These are phyloP conservation scores for Linaria vulgaris DNA, from an alignment of 257 asterid species.

Conservation along the genomic window DNA sequence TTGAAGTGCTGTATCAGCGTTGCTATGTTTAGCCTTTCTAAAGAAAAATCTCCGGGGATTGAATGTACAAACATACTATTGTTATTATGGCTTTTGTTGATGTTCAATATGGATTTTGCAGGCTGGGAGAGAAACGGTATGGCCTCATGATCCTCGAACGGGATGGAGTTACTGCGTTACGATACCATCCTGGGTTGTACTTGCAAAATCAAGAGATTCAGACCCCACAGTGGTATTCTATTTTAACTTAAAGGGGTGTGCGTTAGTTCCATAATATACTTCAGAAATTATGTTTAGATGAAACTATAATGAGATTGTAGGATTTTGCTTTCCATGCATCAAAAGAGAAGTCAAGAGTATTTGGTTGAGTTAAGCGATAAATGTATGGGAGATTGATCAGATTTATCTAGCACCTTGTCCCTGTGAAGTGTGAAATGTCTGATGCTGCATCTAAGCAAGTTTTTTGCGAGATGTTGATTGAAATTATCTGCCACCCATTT, in stretches of 20 bases:
- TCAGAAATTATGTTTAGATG: constrained; percentile 8
- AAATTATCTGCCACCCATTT: background rate
- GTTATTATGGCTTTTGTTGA: constrained; percentile 23
- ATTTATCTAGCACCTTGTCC: constrained; percentile 5
- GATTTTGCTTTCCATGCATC: constrained; percentile 1
- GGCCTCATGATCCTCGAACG: constrained; percentile 95
- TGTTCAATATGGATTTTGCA: constrained; percentile 33
- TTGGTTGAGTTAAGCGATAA: constrained; percentile 21
- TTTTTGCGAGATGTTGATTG: constrained; percentile 16
- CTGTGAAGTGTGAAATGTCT: constrained; percentile 11
- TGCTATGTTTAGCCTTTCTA: constrained; percentile 13
- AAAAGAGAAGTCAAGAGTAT: constrained; percentile 6
- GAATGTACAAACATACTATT: constrained; percentile 15
- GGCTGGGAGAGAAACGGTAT: constrained; percentile 83
- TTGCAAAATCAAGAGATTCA: constrained; percentile 90
- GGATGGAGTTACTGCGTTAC: constrained; percentile 98
- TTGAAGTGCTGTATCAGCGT: constrained; percentile 7
- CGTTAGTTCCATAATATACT: constrained; percentile 26
- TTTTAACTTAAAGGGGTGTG: constrained; percentile 27
- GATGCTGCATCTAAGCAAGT: constrained; percentile 11
- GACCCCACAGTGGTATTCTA: constrained; percentile 89
- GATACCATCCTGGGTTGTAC: constrained; percentile 92
- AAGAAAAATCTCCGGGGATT: constrained; percentile 13
- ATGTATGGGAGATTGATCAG: constrained; percentile 4
- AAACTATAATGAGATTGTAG: background rate